phyloP scores from a whole-genome alignment of 1,284 basidiomycete species.

The Microbotryum intermedium region DNA sequence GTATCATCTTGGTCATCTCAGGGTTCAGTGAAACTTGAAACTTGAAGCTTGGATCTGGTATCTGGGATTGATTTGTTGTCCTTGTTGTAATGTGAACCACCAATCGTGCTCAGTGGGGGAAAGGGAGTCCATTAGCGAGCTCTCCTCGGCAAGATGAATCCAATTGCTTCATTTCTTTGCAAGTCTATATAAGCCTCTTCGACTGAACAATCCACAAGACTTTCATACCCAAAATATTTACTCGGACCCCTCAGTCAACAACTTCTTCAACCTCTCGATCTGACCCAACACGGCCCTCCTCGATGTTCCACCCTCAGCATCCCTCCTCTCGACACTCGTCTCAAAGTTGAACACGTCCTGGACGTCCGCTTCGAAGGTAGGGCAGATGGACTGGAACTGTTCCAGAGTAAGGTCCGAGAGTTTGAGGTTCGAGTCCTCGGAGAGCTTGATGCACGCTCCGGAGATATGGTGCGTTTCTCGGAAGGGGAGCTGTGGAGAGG shows the following conservation, averaged over 20 bases:
- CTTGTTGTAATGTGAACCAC: no score
- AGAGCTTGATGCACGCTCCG: slow-evolving; percentile 86
- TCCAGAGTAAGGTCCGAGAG: slow-evolving; percentile 69
- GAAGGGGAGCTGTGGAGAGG: slow-evolving; percentile 59
- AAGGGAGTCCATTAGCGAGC: no score
- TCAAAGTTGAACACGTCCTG: slow-evolving; percentile 81
- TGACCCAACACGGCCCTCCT: slow-evolving; percentile 77
- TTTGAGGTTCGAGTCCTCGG: slow-evolving; percentile 71
- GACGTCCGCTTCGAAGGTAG: slow-evolving; percentile 68
- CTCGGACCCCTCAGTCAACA: slow-evolving; percentile 5
- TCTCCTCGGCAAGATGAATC: no score
- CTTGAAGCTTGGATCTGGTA: no score
- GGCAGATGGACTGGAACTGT: slow-evolving; percentile 68
- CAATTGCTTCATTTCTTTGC: no score
- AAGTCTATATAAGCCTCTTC: no score
- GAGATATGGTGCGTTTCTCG: slow-evolving; percentile 98
- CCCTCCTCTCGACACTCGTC: slow-evolving; percentile 84
- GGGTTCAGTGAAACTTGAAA: no score
- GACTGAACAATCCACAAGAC: no score
- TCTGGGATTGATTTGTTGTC: no score
- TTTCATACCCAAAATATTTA: no score
- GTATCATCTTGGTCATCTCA: slow-evolving; percentile 1
- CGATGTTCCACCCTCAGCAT: slow-evolving; percentile 87
- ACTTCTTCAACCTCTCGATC: slow-evolving; percentile 42
- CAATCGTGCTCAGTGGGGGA: no score